Evolutionary conservation across 805 yeast genomes (phyloP), one percentile per base, ranked within the genome.

Genomic region (Starmerella kuoi): DNA sequence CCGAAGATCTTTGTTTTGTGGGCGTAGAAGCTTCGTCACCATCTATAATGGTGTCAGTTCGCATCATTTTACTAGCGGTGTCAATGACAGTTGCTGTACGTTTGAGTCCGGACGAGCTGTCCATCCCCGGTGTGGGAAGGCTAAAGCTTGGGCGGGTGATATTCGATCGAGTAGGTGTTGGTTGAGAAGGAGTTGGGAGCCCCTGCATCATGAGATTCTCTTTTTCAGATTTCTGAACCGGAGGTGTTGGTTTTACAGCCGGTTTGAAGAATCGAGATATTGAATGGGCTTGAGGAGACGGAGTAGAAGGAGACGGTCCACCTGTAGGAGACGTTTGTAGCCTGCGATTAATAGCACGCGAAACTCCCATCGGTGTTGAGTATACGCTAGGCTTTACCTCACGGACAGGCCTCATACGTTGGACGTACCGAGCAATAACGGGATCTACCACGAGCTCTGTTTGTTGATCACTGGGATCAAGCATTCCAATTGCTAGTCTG

Each of bases 401-500:
- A 5, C 31, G 30, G n/a, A 28, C 23, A 4, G 50, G 47, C 17
- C 25, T 23, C 27, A 37, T 15, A 6, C 35, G 27, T 3, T 25
- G n/a, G 7, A 46, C 50, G 31, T 25, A 46, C 12, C 28, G 43
- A 14, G 41, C 26, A 17, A 48, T 35, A 2, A 37, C 34, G 5
- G 49, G 47, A 15, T 39, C 24, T 5, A 45, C 47, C 6, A 31
- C 34, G 2, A 48, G 47, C 30, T 12, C 17, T 8, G 34, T 21
- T 11, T 5, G 11, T 8, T 33, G 32, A 35, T 48, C 15, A 23
- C 38, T 31, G 3, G 52, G 52, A 20, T 48, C 50, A 5, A 47
- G 30, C 2, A 34, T 19, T 5, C 52, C 50, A 17, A 34, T 20
- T 2, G 52, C 52, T 7, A 48, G 28, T 14, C 44, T 36, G 35